A percentile compares a stretch with the other conserved stretches of the same genome.
Conservation (phyloP, 2,329 filamentous ascomycete species). For the Podosphaera leucotricha region DNA sequence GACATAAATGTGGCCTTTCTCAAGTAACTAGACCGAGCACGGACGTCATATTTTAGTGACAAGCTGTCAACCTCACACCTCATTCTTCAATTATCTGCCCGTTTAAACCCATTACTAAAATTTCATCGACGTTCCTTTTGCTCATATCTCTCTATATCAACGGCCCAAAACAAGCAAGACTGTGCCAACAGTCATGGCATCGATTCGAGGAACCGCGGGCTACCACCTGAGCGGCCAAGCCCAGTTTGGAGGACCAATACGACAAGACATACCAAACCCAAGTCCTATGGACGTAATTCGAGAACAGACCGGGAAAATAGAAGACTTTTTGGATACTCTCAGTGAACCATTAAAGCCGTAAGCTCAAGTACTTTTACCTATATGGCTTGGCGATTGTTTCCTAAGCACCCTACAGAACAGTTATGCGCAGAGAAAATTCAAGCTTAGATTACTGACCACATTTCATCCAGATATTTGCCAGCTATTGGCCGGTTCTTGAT, state of each 20-base stretch:
- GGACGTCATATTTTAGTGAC: not conserved
- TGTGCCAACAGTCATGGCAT: slow-evolving; percentile 23
- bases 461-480: slow-evolving; percentile 49
- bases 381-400: not conserved
- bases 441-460: slow-evolving; percentile 5
- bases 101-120: not conserved
- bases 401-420: not conserved
- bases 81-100: too few species aligned
- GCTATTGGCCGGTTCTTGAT: slow-evolving; percentile 93
- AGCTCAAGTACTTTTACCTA: slow-evolving; percentile 18
- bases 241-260: slow-evolving; percentile 16
- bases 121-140: not conserved
- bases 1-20: slow-evolving; percentile 1
- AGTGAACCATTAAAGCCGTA: slow-evolving; percentile 91
- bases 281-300: slow-evolving; percentile 57
- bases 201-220: slow-evolving; percentile 30
- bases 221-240: slow-evolving; percentile 19
- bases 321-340: slow-evolving; percentile 69
- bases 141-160: not conserved
- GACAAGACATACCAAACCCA: slow-evolving; percentile 16
- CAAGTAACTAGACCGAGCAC: not conserved
- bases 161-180: slow-evolving; percentile 12
- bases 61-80: not conserved
- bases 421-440: not conserved
- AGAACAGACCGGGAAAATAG: slow-evolving; percentile 93